Evolutionary conservation across 2,329 filamentous ascomycete species (phyloP).

Genomic region (Fusarium transvaalense): DNA sequence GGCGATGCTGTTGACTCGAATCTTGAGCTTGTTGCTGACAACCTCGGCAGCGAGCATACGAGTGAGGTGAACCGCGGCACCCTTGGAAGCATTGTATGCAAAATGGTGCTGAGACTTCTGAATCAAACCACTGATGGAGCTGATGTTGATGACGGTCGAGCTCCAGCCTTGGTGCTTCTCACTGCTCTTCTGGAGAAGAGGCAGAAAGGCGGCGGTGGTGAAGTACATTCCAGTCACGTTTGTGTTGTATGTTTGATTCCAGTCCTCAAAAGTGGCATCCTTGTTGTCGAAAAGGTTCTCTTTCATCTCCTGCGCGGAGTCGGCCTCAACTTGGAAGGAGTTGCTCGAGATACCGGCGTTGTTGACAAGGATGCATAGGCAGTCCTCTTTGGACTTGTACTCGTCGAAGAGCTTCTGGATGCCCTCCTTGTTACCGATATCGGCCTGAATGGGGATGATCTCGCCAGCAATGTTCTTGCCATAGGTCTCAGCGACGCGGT

Average conservation of each 20-base stretch:
- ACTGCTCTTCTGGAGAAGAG: slow-evolving; percentile 68
- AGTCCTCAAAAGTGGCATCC: slow-evolving; percentile 70
- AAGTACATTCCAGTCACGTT: slow-evolving; percentile 80
- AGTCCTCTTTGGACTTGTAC: slow-evolving; percentile 65
- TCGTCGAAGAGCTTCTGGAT: slow-evolving; percentile 69
- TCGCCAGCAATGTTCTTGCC: slow-evolving; percentile 65
- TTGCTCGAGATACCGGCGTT: slow-evolving; percentile 74
- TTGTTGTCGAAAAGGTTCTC: slow-evolving; percentile 76
- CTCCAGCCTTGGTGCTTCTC: slow-evolving; percentile 62
- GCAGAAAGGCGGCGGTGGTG: slow-evolving; percentile 71
- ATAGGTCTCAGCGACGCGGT: slow-evolving; percentile 69
- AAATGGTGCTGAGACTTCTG: slow-evolving; percentile 75
- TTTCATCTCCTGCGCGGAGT: slow-evolving; percentile 64
- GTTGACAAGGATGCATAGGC: slow-evolving; percentile 75
- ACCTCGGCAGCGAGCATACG: slow-evolving; percentile 74
- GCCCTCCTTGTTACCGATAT: slow-evolving; percentile 72
- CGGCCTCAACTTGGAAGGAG: slow-evolving; percentile 66
- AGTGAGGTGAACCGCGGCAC: slow-evolving; percentile 72
- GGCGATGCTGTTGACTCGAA: slow-evolving; percentile 79
- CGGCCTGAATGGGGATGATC: slow-evolving; percentile 70
- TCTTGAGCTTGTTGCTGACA: slow-evolving; percentile 68
- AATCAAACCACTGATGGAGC: slow-evolving; percentile 74
- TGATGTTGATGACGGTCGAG: slow-evolving; percentile 75
- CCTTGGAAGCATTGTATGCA: slow-evolving; percentile 74
- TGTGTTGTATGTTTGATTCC: slow-evolving; percentile 78